Evolutionary conservation across 371 early-diverging fungal genomes (phyloP).

Genomic region (Haplosporangium sp.): DNA sequence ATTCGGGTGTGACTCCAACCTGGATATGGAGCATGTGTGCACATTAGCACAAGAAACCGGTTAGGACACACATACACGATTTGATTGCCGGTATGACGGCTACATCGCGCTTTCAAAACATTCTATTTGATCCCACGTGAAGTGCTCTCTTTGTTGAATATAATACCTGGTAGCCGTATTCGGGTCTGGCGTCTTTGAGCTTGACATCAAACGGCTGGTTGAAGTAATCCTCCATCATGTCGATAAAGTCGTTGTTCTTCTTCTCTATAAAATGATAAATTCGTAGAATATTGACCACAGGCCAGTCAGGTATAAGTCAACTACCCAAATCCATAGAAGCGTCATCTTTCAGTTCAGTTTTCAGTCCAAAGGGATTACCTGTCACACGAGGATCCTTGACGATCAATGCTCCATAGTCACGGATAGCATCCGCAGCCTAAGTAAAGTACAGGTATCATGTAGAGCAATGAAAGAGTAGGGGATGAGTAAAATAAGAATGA

Average conservation of each 20-base stretch:
- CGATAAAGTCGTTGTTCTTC: constrained; percentile 66
- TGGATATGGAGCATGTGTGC: constrained; percentile 13
- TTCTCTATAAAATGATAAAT: constrained; percentile 19
- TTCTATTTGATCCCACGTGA: constrained; percentile 8
- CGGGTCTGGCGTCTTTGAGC: constrained; percentile 70
- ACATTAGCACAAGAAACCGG: not conserved
- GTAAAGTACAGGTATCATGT: not conserved
- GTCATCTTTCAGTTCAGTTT: no score
- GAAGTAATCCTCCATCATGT: constrained; percentile 78
- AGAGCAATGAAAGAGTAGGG: not conserved
- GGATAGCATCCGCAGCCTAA: constrained; percentile 69
- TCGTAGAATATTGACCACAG: not conserved
- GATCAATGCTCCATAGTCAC: constrained; percentile 70
- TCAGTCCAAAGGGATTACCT: constrained; percentile 30
- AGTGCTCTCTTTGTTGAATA: not conserved
- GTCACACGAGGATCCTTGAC: constrained; percentile 74
- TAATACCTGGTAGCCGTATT: constrained; percentile 61
- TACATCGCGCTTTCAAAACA: not conserved
- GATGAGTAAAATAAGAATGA: not conserved
- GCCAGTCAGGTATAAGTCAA: no score
- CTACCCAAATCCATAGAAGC: no score
- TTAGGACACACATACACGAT: no score
- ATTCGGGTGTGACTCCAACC: constrained; percentile 77
- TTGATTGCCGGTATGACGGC: not conserved
- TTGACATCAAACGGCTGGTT: constrained; percentile 65